Evolutionary conservation across 345 rosid genomes (phyloP).

Genomic region (Garcia nutans): DNA sequence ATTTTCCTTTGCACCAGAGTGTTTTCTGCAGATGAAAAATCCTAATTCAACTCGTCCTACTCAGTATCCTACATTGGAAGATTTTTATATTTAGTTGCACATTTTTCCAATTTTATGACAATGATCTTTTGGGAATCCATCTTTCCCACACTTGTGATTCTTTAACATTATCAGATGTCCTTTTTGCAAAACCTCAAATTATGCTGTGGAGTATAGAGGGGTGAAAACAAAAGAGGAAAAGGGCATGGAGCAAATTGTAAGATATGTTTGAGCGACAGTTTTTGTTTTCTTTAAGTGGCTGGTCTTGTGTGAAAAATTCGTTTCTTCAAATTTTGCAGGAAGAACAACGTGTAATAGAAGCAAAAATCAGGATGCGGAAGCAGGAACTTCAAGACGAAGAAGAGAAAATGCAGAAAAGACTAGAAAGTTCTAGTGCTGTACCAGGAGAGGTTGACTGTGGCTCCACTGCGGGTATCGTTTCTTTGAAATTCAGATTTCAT

Average conservation of each 20-base stretch:
- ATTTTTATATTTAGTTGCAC: conserved; percentile 8
- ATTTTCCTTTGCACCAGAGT: conserved; percentile 55
- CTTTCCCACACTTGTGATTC: conserved; percentile 30
- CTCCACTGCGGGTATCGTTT: conserved; percentile 49
- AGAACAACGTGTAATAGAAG: conserved; percentile 97
- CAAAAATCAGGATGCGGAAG: conserved; percentile 83
- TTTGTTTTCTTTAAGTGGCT: neutral
- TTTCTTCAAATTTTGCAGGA: conserved; percentile 48
- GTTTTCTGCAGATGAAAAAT: conserved; percentile 99
- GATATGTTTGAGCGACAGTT: conserved; percentile 19
- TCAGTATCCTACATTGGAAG: conserved; percentile 78
- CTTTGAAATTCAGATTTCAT: conserved; percentile 1
- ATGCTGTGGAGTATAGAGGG: conserved; percentile 96
- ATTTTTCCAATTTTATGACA: neutral
- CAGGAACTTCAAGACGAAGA: conserved; percentile 88
- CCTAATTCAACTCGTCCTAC: conserved; percentile 89
- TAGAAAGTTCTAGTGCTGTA: conserved; percentile 55
- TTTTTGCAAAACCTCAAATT: conserved; percentile 91
- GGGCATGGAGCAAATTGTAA: conserved; percentile 95
- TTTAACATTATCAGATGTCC: conserved; percentile 82
- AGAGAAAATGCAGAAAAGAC: conserved; percentile 76
- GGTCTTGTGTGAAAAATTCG: neutral
- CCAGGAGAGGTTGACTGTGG: conserved; percentile 55
- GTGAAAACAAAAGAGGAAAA: conserved; percentile 92
- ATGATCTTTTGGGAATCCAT: neutral